Conservation (phyloP, 2,329 filamentous ascomycete genomes). For the Pseudogymnoascus verrucosus region DNA sequence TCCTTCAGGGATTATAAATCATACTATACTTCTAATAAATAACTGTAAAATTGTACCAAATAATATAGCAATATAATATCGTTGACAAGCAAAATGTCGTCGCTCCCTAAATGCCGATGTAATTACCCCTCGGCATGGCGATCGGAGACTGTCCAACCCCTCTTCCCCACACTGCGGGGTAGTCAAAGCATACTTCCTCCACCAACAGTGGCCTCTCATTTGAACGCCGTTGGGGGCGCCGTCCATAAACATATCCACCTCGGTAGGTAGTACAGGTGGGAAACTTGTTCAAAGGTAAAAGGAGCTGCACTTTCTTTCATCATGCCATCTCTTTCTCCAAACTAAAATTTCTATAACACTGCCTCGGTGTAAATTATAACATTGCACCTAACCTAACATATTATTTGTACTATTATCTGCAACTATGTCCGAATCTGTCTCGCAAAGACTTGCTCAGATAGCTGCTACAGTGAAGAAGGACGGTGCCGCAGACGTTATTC, state of each 20-base stretch:
- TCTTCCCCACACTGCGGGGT: conserved; percentile 8
- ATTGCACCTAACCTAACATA: background rate
- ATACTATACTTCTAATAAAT: background rate
- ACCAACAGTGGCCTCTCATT: background rate
- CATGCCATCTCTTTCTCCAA: background rate
- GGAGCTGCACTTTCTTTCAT: background rate
- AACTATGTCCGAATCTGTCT: background rate
- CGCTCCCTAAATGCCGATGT: background rate
- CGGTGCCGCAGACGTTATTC: conserved; percentile 19
- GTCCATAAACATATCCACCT: background rate
- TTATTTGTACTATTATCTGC: background rate
- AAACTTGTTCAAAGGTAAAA: background rate
- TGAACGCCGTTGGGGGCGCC: background rate
- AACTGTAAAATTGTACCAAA: background rate
- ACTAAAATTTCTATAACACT: background rate
- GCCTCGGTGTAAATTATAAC: background rate
- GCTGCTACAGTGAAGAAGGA: conserved; percentile 17
- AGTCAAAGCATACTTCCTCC: background rate
- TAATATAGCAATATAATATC: background rate
- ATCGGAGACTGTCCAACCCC: conserved; percentile 10
- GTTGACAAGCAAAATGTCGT: background rate
- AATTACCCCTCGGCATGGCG: conserved; percentile 10
- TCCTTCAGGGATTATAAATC: background rate
- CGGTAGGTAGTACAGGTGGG: background rate
- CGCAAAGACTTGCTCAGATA: conserved; percentile 19